Percentiles rank a stretch among this genome's conserved stretches.
These are phyloP conservation scores for Porogramme epimiltina DNA, from an alignment of 1,284 basidiomycete genomes.

Conservation along the genomic window DNA sequence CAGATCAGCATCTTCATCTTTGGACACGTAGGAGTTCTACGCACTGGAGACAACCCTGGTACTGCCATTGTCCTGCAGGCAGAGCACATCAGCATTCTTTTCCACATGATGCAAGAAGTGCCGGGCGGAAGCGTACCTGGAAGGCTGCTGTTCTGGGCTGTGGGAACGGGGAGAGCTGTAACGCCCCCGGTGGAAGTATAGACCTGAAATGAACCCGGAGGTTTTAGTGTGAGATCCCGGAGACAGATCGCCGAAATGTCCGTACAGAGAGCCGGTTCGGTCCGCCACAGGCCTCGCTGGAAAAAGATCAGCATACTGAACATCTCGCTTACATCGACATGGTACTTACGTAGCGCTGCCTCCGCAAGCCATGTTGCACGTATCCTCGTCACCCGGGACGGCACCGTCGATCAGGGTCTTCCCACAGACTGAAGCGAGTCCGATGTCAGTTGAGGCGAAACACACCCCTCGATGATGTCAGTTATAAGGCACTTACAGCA, in stretches of 20 bases:
- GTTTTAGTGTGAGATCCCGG: slow-evolving; percentile 4
- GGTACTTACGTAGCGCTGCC: slow-evolving; percentile 59
- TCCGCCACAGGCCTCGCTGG: slow-evolving; percentile 70
- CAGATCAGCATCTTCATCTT: too few relatives aligned
- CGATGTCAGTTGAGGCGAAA: not conserved
- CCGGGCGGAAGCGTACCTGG: slow-evolving; percentile 33
- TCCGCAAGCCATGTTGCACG: slow-evolving; percentile 69
- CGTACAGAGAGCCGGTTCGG: slow-evolving; percentile 61
- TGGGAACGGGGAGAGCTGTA: slow-evolving; percentile 59
- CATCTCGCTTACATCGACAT: too few relatives aligned
- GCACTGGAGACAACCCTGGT: slow-evolving; percentile 68
- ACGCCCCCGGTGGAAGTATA: slow-evolving; percentile 58
- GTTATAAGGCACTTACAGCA: slow-evolving; percentile 38
- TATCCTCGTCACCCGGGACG: slow-evolving; percentile 43
- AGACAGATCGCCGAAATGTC: slow-evolving; percentile 4
- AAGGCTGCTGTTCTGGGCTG: slow-evolving; percentile 52
- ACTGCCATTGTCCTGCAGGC: slow-evolving; percentile 51
- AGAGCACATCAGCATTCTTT: not conserved
- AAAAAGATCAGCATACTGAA: slow-evolving; percentile 6
- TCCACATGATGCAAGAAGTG: not conserved
- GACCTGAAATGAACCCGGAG: slow-evolving; percentile 30
- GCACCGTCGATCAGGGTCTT: slow-evolving; percentile 61
- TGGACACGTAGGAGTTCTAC: too few relatives aligned
- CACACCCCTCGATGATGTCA: not conserved
- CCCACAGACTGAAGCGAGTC: slow-evolving; percentile 56